Evolutionary conservation across 176 grass and related monocot species (phyloP).

Genomic region (Neostapfia colusana): DNA sequence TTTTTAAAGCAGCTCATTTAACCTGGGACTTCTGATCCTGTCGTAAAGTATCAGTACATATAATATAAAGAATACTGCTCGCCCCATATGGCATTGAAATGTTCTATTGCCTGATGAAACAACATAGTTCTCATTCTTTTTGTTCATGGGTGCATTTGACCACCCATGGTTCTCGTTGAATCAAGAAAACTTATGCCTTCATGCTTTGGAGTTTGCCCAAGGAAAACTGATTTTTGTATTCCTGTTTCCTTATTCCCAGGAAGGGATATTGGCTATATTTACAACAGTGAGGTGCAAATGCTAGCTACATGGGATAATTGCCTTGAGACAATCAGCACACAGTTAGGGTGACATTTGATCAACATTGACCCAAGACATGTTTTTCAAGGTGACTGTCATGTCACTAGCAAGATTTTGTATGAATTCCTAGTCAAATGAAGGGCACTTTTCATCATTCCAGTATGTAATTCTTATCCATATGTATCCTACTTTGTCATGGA

Average conservation of each 20-base stretch:
- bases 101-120: constrained; percentile 15
- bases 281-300: constrained; percentile 4
- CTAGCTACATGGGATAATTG: neutral
- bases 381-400: constrained; percentile 10
- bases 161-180: neutral
- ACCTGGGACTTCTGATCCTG: neutral
- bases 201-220: constrained; percentile 8
- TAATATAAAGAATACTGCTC: neutral
- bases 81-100: constrained; percentile 10
- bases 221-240: neutral
- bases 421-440: constrained; percentile 16
- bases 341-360: constrained; percentile 7
- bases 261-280: constrained; percentile 5
- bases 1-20: constrained; percentile 23
- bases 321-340: neutral
- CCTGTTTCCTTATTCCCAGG: neutral
- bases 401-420: neutral
- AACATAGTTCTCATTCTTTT: neutral
- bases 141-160: neutral
- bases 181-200: neutral
- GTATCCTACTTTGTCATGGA: too few relatives aligned
- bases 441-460: neutral
- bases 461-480: constrained; percentile 11
- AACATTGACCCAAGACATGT: constrained; percentile 12
- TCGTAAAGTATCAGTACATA: constrained; percentile 30